A percentile compares a stretch with the other conserved stretches of the same genome.
These are phyloP conservation scores for Chaetomiaceae sp. DNA, from an alignment of 2,329 filamentous ascomycete species.

Conservation along the genomic window DNA sequence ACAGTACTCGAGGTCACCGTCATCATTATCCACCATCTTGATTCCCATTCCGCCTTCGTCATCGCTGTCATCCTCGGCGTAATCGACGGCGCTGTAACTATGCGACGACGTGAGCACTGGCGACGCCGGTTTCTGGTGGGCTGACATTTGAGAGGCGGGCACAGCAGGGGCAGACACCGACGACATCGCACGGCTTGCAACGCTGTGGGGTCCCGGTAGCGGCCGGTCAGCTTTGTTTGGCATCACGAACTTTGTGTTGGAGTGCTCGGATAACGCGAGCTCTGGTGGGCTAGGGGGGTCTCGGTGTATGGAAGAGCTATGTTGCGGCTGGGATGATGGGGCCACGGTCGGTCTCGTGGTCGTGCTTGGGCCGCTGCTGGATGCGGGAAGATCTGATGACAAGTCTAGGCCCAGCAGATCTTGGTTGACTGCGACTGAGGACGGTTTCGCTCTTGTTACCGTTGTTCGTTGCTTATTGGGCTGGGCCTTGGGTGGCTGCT, in stretches of 20 bases:
- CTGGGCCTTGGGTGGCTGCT: background rate
- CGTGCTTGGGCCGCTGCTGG: background rate
- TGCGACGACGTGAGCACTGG: slow-evolving; percentile 9
- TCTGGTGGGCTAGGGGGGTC: background rate
- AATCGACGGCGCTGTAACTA: background rate
- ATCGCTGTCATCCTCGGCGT: slow-evolving; percentile 15
- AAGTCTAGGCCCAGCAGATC: slow-evolving; percentile 9
- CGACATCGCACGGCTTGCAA: background rate
- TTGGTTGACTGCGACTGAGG: slow-evolving; percentile 3
- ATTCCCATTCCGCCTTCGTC: slow-evolving; percentile 17
- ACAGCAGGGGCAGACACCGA: background rate
- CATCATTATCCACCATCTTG: slow-evolving; percentile 27
- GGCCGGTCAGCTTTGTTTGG: background rate
- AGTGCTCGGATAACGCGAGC: background rate
- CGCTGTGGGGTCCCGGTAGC: background rate
- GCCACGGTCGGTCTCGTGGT: background rate
- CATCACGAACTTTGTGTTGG: background rate
- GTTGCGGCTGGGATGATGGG: background rate
- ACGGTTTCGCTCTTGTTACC: slow-evolving; percentile 7
- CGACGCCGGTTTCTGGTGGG: background rate
- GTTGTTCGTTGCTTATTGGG: slow-evolving; percentile 4
- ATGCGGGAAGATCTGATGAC: background rate
- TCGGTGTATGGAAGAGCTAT: background rate
- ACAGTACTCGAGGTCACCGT: slow-evolving; percentile 15
- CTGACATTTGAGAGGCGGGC: background rate